phyloP scores from a whole-genome alignment of 2,329 filamentous ascomycete genomes.

The Trichoderma oligosporum region DNA sequence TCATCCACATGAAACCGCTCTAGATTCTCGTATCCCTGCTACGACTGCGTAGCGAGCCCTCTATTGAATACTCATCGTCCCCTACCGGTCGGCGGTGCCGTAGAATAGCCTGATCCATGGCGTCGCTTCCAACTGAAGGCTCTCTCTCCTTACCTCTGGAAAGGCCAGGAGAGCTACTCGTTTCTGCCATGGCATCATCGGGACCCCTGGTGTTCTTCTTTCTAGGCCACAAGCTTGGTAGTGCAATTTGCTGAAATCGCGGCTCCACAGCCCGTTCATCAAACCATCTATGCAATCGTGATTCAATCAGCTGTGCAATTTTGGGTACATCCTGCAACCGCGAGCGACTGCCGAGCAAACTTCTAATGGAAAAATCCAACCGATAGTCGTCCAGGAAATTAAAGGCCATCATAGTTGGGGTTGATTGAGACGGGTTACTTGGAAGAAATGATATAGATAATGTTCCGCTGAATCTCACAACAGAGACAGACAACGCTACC shows the following conservation, averaged over 20 bases:
- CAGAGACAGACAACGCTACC: slow-evolving; percentile 84
- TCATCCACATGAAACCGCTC: background rate
- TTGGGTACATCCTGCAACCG: slow-evolving; percentile 82
- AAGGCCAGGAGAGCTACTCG: slow-evolving; percentile 47
- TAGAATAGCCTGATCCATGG: slow-evolving; percentile 36
- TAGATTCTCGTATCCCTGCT: slow-evolving; percentile 28
- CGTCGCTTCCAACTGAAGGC: slow-evolving; percentile 43
- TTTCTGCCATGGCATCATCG: slow-evolving; percentile 52
- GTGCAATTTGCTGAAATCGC: slow-evolving; percentile 78
- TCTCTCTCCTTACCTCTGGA: slow-evolving; percentile 52
- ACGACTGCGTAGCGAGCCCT: slow-evolving; percentile 44
- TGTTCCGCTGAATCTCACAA: slow-evolving; percentile 92
- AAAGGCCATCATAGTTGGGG: slow-evolving; percentile 86
- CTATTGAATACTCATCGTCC: slow-evolving; percentile 43
- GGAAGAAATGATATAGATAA: slow-evolving; percentile 91
- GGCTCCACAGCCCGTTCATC: slow-evolving; percentile 83
- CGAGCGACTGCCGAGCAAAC: slow-evolving; percentile 73
- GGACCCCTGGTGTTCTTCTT: slow-evolving; percentile 79
- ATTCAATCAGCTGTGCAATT: slow-evolving; percentile 79
- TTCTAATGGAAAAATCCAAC: slow-evolving; percentile 76
- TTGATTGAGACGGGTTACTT: slow-evolving; percentile 61
- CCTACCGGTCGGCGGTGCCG: slow-evolving; percentile 38
- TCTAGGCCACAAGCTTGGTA: slow-evolving; percentile 78
- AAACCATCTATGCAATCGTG: slow-evolving; percentile 78
- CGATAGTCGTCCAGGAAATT: slow-evolving; percentile 89